phyloP scores from a whole-genome alignment of 2,329 filamentous ascomycete genomes.

The Periconia sp. region DNA sequence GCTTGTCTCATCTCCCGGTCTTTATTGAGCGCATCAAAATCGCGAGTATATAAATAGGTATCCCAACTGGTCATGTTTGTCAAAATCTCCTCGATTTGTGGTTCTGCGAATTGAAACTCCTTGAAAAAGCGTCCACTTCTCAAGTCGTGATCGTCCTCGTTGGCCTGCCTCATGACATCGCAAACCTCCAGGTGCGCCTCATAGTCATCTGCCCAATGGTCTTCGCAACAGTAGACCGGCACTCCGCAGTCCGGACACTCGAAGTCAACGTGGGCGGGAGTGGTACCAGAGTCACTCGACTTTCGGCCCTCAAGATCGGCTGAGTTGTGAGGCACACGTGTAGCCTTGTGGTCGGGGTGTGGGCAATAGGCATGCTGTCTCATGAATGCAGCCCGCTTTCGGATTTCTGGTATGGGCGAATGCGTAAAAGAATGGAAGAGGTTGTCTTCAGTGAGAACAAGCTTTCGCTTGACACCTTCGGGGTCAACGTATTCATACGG shows the following conservation, averaged over 20 bases:
- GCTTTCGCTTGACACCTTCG: constrained; percentile 34
- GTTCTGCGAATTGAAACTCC: constrained; percentile 88
- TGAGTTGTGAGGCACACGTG: constrained; percentile 66
- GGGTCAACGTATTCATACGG: constrained; percentile 40
- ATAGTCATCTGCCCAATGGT: constrained; percentile 95
- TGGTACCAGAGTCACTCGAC: constrained; percentile 55
- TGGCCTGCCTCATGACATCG: constrained; percentile 87
- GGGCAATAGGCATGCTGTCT: constrained; percentile 92
- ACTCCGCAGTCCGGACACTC: constrained; percentile 97
- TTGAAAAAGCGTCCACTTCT: constrained; percentile 87
- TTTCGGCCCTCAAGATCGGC: constrained; percentile 66
- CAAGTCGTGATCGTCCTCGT: constrained; percentile 96
- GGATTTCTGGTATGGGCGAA: constrained; percentile 86
- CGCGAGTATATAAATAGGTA: constrained; percentile 88
- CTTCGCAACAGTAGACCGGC: constrained; percentile 89
- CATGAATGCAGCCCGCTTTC: constrained; percentile 85
- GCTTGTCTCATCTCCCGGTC: constrained; percentile 91
- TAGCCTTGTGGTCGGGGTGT: constrained; percentile 82
- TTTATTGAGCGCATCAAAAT: constrained; percentile 88
- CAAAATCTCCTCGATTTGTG: constrained; percentile 87
- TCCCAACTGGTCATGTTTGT: constrained; percentile 99
- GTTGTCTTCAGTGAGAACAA: constrained; percentile 69
- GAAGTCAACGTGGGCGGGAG: constrained; percentile 83
- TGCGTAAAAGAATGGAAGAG: constrained; percentile 91
- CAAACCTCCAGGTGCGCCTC: constrained; percentile 91